These are phyloP conservation scores for Apophysomyces trapeziformis DNA, from an alignment of 371 early-diverging fungal species.

Conservation along the genomic window DNA sequence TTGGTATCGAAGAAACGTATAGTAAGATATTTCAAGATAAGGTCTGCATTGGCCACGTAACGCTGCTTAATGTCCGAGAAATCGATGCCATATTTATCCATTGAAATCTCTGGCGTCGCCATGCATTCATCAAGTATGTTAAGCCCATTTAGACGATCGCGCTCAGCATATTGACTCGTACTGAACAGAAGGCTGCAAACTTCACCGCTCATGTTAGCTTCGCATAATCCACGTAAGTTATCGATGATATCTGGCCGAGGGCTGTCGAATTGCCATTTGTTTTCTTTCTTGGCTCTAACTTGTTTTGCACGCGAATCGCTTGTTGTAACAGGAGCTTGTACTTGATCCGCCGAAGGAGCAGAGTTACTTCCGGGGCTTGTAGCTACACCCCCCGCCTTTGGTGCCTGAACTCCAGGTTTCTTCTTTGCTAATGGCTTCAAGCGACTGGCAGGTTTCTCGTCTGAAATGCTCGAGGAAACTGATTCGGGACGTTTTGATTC, in stretches of 20 bases:
- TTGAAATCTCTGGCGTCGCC: conserved; percentile 39
- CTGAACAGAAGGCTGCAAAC: conserved; percentile 73
- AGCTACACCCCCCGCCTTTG: conserved; percentile 18
- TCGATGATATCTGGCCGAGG: conserved; percentile 76
- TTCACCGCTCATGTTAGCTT: conserved; percentile 60
- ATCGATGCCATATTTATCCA: conserved; percentile 54
- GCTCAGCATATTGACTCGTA: conserved; percentile 82
- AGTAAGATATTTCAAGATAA: conserved; percentile 84
- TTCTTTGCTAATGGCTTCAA: conserved; percentile 26
- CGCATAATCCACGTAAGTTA: conserved; percentile 62
- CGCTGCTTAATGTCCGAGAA: conserved; percentile 55
- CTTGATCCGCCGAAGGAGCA: conserved; percentile 15
- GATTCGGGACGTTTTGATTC: conserved; percentile 19
- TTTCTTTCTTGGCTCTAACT: conserved; percentile 72
- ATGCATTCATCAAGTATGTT: conserved; percentile 70
- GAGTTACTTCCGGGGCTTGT: neutral
- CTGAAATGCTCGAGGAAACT: conserved; percentile 9
- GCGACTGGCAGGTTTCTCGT: conserved; percentile 21
- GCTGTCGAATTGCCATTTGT: conserved; percentile 78
- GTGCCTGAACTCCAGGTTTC: conserved; percentile 18
- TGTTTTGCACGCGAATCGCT: conserved; percentile 73
- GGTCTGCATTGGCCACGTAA: conserved; percentile 70
- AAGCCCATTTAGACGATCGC: conserved; percentile 72
- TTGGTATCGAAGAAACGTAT: conserved; percentile 89
- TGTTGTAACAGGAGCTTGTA: conserved; percentile 59